Percentiles rank a stretch among this genome's conserved stretches.
These are phyloP conservation scores for Diaporthe ilicicola DNA, from an alignment of 2,329 filamentous ascomycete species.

Conservation along the genomic window DNA sequence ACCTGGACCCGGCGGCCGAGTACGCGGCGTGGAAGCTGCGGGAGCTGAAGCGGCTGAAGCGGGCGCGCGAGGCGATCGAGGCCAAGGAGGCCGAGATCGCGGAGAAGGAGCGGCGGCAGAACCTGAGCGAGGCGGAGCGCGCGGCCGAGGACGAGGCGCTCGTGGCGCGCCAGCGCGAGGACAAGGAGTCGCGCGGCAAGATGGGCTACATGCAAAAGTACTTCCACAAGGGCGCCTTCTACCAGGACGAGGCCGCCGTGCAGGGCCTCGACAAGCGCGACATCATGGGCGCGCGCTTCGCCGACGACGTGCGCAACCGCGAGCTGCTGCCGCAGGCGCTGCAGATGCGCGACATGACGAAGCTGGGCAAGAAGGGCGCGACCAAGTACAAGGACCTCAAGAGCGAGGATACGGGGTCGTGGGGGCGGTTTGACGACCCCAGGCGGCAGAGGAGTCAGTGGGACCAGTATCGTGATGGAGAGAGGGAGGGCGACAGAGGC, in stretches of 20 bases:
- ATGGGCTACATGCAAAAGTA: slow-evolving; percentile 95
- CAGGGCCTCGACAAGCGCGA: slow-evolving; percentile 82
- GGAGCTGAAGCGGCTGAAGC: slow-evolving; percentile 87
- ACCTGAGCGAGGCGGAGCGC: slow-evolving; percentile 86
- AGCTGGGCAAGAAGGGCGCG: slow-evolving; percentile 89
- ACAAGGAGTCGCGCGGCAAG: slow-evolving; percentile 80
- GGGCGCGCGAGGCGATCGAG: slow-evolving; percentile 86
- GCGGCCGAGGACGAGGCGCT: slow-evolving; percentile 84
- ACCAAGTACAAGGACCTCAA: slow-evolving; percentile 90
- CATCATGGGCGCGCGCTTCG: slow-evolving; percentile 84
- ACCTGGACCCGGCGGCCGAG: slow-evolving; percentile 85
- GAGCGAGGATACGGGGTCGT: slow-evolving; percentile 88
- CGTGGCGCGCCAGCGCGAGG: slow-evolving; percentile 80
- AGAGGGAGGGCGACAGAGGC: slow-evolving; percentile 46
- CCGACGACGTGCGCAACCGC: slow-evolving; percentile 83
- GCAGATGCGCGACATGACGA: slow-evolving; percentile 92
- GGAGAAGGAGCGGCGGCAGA: slow-evolving; percentile 87
- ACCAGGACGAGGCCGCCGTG: slow-evolving; percentile 79
- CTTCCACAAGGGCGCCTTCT: slow-evolving; percentile 97
- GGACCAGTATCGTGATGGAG: slow-evolving; percentile 50
- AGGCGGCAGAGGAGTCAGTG: slow-evolving; percentile 46
- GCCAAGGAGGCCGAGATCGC: slow-evolving; percentile 84
- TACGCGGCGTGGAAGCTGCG: slow-evolving; percentile 92
- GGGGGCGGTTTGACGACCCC: slow-evolving; percentile 72
- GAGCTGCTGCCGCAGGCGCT: slow-evolving; percentile 89